phyloP scores from a whole-genome alignment of 129 eudicot genomes.

The Artemisia argyi region DNA sequence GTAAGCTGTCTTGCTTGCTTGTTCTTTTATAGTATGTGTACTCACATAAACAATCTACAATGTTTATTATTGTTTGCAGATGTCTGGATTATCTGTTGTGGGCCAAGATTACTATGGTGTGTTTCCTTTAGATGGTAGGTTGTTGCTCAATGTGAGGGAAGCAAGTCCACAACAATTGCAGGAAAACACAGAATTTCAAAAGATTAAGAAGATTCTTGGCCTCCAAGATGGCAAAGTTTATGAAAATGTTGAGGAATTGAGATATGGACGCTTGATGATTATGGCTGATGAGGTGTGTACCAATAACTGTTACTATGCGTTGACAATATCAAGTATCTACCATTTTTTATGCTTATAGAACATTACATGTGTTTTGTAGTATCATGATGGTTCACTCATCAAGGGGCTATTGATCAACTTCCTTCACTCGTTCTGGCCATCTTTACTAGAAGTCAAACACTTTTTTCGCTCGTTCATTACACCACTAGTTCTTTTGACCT shows the following conservation, averaged over 20 bases:
- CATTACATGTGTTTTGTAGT: constrained; percentile 37
- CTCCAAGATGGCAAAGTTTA: background rate
- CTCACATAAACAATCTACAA: background rate
- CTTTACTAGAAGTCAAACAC: no score
- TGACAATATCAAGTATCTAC: background rate
- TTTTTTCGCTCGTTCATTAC: no score
- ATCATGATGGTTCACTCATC: constrained; percentile 82
- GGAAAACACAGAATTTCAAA: background rate
- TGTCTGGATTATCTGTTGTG: constrained; percentile 1
- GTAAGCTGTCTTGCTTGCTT: background rate
- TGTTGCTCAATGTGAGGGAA: background rate
- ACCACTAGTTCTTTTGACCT: no score
- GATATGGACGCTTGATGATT: background rate
- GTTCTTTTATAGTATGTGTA: background rate
- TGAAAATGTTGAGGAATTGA: background rate
- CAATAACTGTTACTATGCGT: background rate
- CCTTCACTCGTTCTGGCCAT: constrained; percentile 64
- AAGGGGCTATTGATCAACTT: constrained; percentile 73
- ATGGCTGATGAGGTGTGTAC: background rate
- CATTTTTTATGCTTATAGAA: background rate
- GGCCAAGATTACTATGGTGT: constrained; percentile 1
- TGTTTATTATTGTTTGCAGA: background rate
- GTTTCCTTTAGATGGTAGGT: background rate
- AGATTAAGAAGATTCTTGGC: background rate
- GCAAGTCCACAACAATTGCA: background rate